phyloP scores from a whole-genome alignment of 2,329 filamentous ascomycete species.

The Aspergillus chevalieri region DNA sequence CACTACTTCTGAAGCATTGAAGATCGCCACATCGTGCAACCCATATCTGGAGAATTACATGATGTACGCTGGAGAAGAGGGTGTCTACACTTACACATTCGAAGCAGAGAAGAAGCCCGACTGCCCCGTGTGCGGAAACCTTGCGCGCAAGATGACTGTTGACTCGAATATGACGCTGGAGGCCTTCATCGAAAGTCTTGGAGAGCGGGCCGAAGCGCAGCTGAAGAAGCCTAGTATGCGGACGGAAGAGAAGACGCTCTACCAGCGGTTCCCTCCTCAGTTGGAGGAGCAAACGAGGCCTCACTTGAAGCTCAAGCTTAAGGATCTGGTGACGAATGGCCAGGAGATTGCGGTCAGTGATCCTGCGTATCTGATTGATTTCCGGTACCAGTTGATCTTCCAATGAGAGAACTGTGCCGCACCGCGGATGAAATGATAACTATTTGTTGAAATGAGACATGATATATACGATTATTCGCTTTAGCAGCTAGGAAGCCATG shows the following conservation, averaged over 20 bases:
- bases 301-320: slow-evolving; percentile 73
- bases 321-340: slow-evolving; percentile 69
- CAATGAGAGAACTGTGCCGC: slow-evolving; percentile 13
- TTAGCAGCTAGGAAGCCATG: slow-evolving; percentile 10
- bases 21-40: slow-evolving; percentile 77
- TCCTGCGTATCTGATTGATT: slow-evolving; percentile 74
- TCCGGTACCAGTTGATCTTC: slow-evolving; percentile 54
- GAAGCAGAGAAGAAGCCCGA: slow-evolving; percentile 89
- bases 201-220: slow-evolving; percentile 78
- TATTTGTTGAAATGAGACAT: slow-evolving; percentile 5
- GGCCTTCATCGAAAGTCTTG: slow-evolving; percentile 79
- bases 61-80: slow-evolving; percentile 97
- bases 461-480: slow-evolving; percentile 5
- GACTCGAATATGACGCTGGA: slow-evolving; percentile 67
- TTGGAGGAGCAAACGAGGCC: slow-evolving; percentile 77
- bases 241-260: slow-evolving; percentile 74
- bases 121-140: slow-evolving; percentile 86
- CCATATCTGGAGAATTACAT: slow-evolving; percentile 90
- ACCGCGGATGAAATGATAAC: neutral
- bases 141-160: slow-evolving; percentile 68
- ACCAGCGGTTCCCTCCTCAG: slow-evolving; percentile 76
- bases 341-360: slow-evolving; percentile 91
- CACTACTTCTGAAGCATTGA: slow-evolving; percentile 95
- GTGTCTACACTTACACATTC: slow-evolving; percentile 96
- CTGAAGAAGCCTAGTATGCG: slow-evolving; percentile 88